Conservation (phyloP, 257 asterid species). For the Lithospermum erythrorhizon region DNA sequence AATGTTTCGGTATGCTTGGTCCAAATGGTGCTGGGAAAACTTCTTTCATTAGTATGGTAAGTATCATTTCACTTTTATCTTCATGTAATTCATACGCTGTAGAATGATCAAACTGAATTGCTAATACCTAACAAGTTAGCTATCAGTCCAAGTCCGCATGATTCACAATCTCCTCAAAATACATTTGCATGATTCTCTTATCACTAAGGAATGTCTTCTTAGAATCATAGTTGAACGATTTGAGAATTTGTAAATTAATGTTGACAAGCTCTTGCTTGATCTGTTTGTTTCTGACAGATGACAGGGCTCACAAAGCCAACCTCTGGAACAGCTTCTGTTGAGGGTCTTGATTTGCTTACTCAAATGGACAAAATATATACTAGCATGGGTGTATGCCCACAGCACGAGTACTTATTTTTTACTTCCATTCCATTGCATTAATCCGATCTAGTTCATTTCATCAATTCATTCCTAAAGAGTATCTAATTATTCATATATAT, state of each 20-base stretch:
- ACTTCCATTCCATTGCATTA: background rate
- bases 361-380: conserved; percentile 83
- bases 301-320: conserved; percentile 89
- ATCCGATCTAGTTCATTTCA: background rate
- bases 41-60: background rate
- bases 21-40: conserved; percentile 32
- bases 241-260: no score
- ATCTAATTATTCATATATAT: background rate
- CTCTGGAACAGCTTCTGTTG: conserved; percentile 77
- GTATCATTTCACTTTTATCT: background rate
- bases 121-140: no score
- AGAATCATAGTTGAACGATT: no score
- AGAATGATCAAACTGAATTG: background rate
- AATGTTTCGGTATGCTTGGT: conserved; percentile 42
- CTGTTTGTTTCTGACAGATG: conserved; percentile 40
- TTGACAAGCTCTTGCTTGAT: background rate
- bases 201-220: no score
- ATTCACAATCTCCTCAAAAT: no score
- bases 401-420: conserved; percentile 66
- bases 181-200: no score
- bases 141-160: no score
- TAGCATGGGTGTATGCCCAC: conserved; percentile 99
- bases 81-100: no score
- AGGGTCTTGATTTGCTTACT: conserved; percentile 63
- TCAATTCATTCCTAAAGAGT: background rate